Base-by-base conservation (phyloP, 2,329 filamentous ascomycete genomes). In the Ophioceras dolichostomum region DNA sequence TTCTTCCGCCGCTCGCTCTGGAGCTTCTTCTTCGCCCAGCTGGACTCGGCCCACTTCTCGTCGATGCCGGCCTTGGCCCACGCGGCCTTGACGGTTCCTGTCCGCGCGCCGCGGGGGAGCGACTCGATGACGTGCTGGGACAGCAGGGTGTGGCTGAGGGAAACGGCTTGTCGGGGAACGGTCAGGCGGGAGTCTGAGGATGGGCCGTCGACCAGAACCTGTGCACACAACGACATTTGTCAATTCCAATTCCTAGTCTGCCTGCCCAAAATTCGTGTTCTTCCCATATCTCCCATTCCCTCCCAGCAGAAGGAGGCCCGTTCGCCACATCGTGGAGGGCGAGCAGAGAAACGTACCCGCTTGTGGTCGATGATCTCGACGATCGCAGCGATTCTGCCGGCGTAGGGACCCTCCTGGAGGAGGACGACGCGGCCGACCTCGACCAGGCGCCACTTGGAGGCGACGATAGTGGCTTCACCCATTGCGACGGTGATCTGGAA, bases 331-430 rank as follows among this genome's bases (percentile, higher is more conserved):
- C 14, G 16, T 10, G 38, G 32, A 32, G 35, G 45, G 38, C 35
- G 34, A 38, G 34, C 39, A 46, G 37, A 40, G 30, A 41, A 61
- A 86, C 91, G 64, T 94, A 98, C 91, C 71, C 91, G 87, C 79
- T 94, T 95, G 83, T 98, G 89, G 73, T 98, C 91, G 72, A 98
- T 91, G 68, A 98, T 96, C 80, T 98, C 89, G 68, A 94, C 87
- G 60, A 98, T 89, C 58, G 80, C 73, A 58, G 88, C 93, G 57
- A 96, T 78, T 64, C 84, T 84, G 71, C 88, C 88, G 54, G 73
- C 70, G 72, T 70, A 83, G 56, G 80, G 79, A 60, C 87, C 83
- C 61, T 76, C 70, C 67, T 85, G 82, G 72, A 96, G 80, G 65
- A 94, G 79, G 64, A 94, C 82, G 61, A 98, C 79, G 64, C 91